Base-by-base conservation (phyloP, 495 filamentous ascomycete species). In the Aspergillus homomorphus region DNA sequence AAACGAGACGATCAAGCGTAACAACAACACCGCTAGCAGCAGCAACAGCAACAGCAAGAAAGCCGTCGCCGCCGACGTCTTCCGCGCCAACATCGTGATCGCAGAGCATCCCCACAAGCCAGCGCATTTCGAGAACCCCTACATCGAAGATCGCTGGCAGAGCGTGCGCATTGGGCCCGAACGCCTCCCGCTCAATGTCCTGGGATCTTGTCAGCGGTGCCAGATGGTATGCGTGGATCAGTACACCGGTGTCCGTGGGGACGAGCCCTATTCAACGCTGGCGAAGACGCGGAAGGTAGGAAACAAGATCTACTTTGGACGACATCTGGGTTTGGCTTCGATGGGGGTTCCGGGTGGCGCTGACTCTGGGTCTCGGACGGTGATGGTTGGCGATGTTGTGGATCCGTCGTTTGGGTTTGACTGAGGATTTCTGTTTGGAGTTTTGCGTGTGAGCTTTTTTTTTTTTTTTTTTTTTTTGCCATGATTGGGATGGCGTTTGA, bases 191-290 rank as follows among this genome's bases (percentile, higher is more conserved):
- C 87, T 90, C 53, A 78, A 89, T 63, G 83, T 92, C 58, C 75
- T 97, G 4, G 92, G 90, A 0, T 81, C 86, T 19, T 98, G 94
- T 65, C 81, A 92, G 38, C 75, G 94, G 16, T 98, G 94, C 60
- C 91, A 96, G 64, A 96, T 98, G 90, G 87, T 98, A 14, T 97
- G 93, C 67, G 82, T 97, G 45, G 85, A 98, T 60, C 94, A 96
- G 65, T 73, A 86, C 18, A 95, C 89, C 5, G 93, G 86, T 0
- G 80, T 84, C 48, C 88, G 84, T 70, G 82, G 85, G 43, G 83
- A 90, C 59, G 92, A 97, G 68, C 94, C 94, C 0, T 95, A 94
- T 69, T 82, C 89, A 1, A 96, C 92, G 1, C 74, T 98, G 26
- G 85, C 87, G 0, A 96, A 94, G 72, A 96, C 90, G 1, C 79